Percentiles rank a stretch among this genome's conserved stretches.
Evolutionary conservation across 345 rosid species (phyloP).

Genomic region (Syzygium aqueum): DNA sequence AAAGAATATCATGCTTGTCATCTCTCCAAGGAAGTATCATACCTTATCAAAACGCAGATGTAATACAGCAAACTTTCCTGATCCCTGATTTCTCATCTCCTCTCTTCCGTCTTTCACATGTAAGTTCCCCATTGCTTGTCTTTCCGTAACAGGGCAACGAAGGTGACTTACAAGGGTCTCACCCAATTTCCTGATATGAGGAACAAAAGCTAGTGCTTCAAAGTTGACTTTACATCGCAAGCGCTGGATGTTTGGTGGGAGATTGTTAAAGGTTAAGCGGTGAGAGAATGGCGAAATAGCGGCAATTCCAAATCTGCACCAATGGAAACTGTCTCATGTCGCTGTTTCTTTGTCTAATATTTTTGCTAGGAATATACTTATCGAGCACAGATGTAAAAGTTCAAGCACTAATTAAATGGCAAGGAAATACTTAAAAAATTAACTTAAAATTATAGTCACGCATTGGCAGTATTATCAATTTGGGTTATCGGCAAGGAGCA

Average conservation of each 20-base stretch:
- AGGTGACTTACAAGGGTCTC: conserved; percentile 61
- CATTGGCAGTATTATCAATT: background rate
- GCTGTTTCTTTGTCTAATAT: background rate
- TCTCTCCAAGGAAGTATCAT: conserved; percentile 1
- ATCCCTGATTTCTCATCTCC: conserved; percentile 23
- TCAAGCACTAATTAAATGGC: background rate
- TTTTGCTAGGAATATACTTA: background rate
- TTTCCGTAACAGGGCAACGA: conserved; percentile 28
- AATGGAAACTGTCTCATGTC: background rate
- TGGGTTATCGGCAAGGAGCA: background rate
- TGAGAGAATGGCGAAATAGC: conserved; percentile 98
- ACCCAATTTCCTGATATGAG: conserved; percentile 48
- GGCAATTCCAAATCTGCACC: conserved; percentile 73
- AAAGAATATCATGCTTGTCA: background rate
- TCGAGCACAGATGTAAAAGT: background rate
- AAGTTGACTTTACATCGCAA: conserved; percentile 96
- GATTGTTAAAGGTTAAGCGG: conserved; percentile 74
- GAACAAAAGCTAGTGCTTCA: conserved; percentile 66
- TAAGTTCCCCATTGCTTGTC: conserved; percentile 20
- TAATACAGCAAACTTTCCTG: conserved; percentile 70
- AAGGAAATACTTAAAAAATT: background rate
- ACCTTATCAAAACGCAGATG: conserved; percentile 99
- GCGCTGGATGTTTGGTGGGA: conserved; percentile 62
- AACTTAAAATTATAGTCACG: background rate
- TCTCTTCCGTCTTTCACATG: conserved; percentile 21